Percentiles rank a stretch among this genome's conserved stretches.
Conservation (phyloP, 1,284 basidiomycete genomes). For the Tausonia pullulans region DNA sequence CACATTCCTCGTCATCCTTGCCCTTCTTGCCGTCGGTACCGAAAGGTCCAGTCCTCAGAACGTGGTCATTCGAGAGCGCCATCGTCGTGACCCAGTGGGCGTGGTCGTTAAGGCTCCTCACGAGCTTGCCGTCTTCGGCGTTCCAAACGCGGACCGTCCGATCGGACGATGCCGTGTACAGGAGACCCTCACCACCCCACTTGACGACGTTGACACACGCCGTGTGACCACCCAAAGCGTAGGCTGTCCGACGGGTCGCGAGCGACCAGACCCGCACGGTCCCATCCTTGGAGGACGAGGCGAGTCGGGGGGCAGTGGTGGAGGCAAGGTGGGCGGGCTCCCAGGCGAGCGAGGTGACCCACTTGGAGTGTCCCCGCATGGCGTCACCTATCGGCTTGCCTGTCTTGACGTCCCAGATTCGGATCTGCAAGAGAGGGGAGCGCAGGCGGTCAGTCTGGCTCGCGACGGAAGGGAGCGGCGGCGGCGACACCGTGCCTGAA, state of each 20-base stretch:
- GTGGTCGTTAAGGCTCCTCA: slow-evolving; percentile 73
- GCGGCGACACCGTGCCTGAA: too few relatives aligned
- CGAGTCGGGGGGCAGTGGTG: slow-evolving; percentile 63
- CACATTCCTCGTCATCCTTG: slow-evolving; percentile 66
- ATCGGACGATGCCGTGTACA: slow-evolving; percentile 92
- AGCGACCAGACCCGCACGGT: slow-evolving; percentile 91
- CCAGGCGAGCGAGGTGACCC: slow-evolving; percentile 94
- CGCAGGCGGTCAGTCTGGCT: background rate
- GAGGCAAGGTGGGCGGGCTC: slow-evolving; percentile 86
- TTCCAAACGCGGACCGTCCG: slow-evolving; percentile 92
- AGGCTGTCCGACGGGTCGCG: slow-evolving; percentile 59
- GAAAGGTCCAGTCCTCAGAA: slow-evolving; percentile 87
- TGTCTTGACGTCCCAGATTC: slow-evolving; percentile 81
- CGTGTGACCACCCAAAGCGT: slow-evolving; percentile 82
- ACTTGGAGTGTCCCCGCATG: slow-evolving; percentile 85
- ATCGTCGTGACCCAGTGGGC: slow-evolving; percentile 99
- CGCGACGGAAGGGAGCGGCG: too few relatives aligned
- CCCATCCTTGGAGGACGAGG: slow-evolving; percentile 90
- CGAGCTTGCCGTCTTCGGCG: slow-evolving; percentile 53
- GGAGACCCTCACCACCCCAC: slow-evolving; percentile 84
- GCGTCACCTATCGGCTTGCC: slow-evolving; percentile 75
- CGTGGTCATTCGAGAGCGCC: slow-evolving; percentile 88
- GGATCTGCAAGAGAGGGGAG: slow-evolving; percentile 39
- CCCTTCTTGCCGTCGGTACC: slow-evolving; percentile 73
- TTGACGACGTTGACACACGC: slow-evolving; percentile 90